Base-by-base conservation (phyloP, 192 early-diverging fungal species). In the Fimicolochytrium jonesii region DNA sequence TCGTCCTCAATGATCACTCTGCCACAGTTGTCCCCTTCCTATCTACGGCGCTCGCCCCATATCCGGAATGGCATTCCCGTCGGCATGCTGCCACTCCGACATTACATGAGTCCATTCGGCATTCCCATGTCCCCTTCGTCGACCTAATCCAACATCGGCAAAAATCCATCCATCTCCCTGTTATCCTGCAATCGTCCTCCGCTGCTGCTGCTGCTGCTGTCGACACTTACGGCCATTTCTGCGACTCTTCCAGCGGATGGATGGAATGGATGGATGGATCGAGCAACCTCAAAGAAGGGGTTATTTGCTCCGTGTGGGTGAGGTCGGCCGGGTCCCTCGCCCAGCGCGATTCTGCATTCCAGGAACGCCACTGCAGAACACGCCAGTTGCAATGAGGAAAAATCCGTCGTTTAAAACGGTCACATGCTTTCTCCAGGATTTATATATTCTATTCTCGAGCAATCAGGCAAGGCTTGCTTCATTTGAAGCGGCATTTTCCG, bases 241-340 rank as follows among this genome's bases (percentile, higher is more conserved):
- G 4, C 43, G 4, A n/a, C 43, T 3, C 43, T 3, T 44, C 43
- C n/a, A 44, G n/a, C 43, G 43, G 23, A 13, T 23, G 13, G n/a
- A 15, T 23, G 3, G 48, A 30, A 26, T 50, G 48, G 48, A 50
- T 50, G 48, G 48, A 50, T 50, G 48, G 48, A 50, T 50, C 25
- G 48, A 50, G 23, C 20, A 29, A 50, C 26, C n/a, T n/a, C n/a
- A n/a, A n/a, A n/a, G n/a, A n/a, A n/a, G n/a, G n/a, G n/a, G n/a
- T n/a, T n/a, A n/a, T n/a, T n/a, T n/a, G n/a, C n/a, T n/a, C n/a
- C n/a, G n/a, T n/a, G n/a, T n/a, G n/a, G n/a, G n/a, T n/a, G n/a
- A n/a, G n/a, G n/a, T n/a, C n/a, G n/a, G n/a, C n/a, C n/a, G n/a
- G n/a, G n/a, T n/a, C n/a, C n/a, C n/a, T n/a, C n/a, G n/a, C n/a